phyloP scores from a whole-genome alignment of 2,329 filamentous ascomycete species.

The Bipolaris gigantea region DNA sequence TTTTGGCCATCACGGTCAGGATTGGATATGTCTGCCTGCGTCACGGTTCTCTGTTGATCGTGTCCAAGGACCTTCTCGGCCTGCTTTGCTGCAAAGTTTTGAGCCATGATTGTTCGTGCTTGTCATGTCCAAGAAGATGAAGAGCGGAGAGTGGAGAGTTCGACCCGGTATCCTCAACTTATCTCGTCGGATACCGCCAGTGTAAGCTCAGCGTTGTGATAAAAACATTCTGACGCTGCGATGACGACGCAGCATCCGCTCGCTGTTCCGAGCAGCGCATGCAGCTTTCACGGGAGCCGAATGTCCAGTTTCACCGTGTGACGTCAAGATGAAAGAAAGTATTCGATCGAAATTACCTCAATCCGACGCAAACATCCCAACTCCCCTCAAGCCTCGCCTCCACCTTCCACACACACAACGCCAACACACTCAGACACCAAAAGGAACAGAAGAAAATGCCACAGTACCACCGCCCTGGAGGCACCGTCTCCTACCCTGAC shows the following conservation, averaged over 20 bases:
- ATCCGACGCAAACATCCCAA: neutral
- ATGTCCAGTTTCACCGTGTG: neutral
- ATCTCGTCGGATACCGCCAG: no score
- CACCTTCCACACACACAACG: neutral
- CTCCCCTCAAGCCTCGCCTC: neutral
- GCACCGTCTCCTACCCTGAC: slow-evolving; percentile 9
- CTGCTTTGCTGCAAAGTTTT: neutral
- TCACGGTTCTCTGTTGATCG: neutral
- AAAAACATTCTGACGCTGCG: neutral
- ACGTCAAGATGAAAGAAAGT: neutral
- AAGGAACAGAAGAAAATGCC: neutral
- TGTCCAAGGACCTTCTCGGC: neutral
- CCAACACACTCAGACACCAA: neutral
- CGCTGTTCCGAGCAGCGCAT: neutral
- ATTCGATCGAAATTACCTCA: neutral
- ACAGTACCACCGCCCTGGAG: neutral
- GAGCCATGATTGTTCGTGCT: neutral
- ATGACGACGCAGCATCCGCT: neutral
- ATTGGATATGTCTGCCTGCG: neutral
- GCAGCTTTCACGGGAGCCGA: neutral
- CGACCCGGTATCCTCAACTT: no score
- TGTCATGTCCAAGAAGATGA: neutral
- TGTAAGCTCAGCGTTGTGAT: neutral
- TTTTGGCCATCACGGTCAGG: neutral
- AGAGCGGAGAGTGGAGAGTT: no score